These are phyloP conservation scores for Flaveria sonorensis DNA, from an alignment of 129 eudicot species.

Conservation along the genomic window DNA sequence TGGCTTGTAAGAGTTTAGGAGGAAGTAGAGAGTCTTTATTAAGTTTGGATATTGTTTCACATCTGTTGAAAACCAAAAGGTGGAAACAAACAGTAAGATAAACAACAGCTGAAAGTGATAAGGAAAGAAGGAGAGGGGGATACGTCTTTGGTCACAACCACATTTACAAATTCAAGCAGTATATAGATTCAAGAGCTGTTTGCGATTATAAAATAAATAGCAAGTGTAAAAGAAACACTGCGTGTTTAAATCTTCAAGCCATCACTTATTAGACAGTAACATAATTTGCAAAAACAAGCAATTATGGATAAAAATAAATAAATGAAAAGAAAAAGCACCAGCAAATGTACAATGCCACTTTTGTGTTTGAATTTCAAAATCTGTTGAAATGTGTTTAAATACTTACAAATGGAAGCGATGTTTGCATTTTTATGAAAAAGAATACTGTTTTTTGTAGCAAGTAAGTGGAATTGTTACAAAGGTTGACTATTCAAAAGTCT, in stretches of 20 bases:
- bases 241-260: background rate
- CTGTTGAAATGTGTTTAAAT: background rate
- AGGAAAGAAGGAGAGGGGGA: too few relatives aligned
- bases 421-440: background rate
- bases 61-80: conserved; percentile 49
- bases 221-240: background rate
- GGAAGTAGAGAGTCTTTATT: conserved; percentile 74
- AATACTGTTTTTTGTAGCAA: background rate
- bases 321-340: background rate
- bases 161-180: too few relatives aligned
- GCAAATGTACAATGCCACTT: background rate
- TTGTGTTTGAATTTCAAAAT: background rate
- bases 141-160: too few relatives aligned
- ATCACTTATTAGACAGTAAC: background rate
- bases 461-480: background rate
- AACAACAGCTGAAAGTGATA: background rate
- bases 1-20: conserved; percentile 63
- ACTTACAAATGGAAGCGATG: background rate
- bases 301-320: background rate
- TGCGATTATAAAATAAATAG: background rate
- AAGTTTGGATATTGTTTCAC: conserved; percentile 88
- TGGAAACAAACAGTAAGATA: background rate
- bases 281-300: background rate
- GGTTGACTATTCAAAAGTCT: background rate
- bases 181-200: background rate